These are phyloP conservation scores for Botrytis galanthina DNA, from an alignment of 2,329 filamentous ascomycete genomes.

Conservation along the genomic window DNA sequence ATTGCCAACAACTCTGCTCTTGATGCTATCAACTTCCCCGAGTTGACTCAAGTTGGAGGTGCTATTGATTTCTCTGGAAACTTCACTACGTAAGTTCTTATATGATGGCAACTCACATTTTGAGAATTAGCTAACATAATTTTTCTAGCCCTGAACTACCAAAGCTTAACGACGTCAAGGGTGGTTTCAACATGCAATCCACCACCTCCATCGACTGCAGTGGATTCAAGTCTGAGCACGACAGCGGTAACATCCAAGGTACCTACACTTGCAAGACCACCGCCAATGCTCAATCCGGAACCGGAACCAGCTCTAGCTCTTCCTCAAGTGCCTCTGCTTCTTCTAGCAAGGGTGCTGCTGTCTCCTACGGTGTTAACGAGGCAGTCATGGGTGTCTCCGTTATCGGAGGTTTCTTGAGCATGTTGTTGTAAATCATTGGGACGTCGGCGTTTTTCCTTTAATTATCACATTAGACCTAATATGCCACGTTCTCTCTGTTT, in stretches of 20 bases:
- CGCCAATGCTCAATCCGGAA: slow-evolving; percentile 29
- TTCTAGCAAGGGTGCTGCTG: slow-evolving; percentile 41
- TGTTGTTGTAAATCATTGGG: slow-evolving; percentile 45
- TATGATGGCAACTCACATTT: neutral
- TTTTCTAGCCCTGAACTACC: slow-evolving; percentile 65
- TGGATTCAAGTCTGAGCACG: slow-evolving; percentile 29
- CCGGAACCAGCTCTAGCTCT: slow-evolving; percentile 35
- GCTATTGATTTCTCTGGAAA: slow-evolving; percentile 82
- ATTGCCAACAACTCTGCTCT: slow-evolving; percentile 89
- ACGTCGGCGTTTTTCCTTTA: slow-evolving; percentile 37
- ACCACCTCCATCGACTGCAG: slow-evolving; percentile 33
- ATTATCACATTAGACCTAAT: slow-evolving; percentile 41
- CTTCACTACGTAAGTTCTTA: slow-evolving; percentile 70
- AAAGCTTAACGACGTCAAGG: slow-evolving; percentile 63
- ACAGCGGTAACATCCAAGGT: slow-evolving; percentile 46
- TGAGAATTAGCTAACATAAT: slow-evolving; percentile 36
- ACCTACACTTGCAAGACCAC: slow-evolving; percentile 44
- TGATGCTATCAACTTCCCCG: slow-evolving; percentile 56
- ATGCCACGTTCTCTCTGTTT: slow-evolving; percentile 38
- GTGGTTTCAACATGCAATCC: slow-evolving; percentile 61
- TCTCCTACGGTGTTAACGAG: slow-evolving; percentile 41
- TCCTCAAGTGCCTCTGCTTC: slow-evolving; percentile 34
- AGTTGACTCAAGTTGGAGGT: slow-evolving; percentile 69
- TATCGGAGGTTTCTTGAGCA: slow-evolving; percentile 45
- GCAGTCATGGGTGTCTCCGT: slow-evolving; percentile 44